Conservation (phyloP, 805 yeast genomes). For the Teunomyces aglyptinius region DNA sequence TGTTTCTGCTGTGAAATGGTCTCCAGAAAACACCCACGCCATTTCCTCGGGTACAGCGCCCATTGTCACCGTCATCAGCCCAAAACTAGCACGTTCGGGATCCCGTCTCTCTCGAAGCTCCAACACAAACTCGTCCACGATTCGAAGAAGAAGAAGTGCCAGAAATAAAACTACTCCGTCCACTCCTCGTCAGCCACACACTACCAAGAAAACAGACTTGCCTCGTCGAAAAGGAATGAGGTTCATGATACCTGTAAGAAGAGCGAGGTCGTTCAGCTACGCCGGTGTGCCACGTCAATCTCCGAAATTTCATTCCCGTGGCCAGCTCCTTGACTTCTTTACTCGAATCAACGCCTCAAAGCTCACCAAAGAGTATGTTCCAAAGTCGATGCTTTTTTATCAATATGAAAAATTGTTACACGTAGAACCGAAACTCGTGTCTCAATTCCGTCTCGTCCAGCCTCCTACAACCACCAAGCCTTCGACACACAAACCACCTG, state of each 20-base stretch:
- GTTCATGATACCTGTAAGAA: conserved; percentile 34
- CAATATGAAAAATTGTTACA: conserved; percentile 16
- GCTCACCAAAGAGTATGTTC: conserved; percentile 28
- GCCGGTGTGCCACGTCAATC: conserved; percentile 12
- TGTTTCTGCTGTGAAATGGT: too few relatives aligned
- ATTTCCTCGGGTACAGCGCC: conserved; percentile 14
- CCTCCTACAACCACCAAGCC: neutral
- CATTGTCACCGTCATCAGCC: conserved; percentile 20
- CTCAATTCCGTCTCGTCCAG: neutral
- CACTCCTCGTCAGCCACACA: neutral
- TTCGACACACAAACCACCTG: too few relatives aligned
- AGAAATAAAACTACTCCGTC: neutral
- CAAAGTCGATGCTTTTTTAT: conserved; percentile 25
- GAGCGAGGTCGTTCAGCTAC: conserved; percentile 35
- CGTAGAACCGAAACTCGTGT: conserved; percentile 12
- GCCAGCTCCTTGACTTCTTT: conserved; percentile 17
- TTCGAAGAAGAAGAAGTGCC: neutral
- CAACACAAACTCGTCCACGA: neutral
- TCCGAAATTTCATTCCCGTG: conserved; percentile 21
- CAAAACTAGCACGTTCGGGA: neutral
- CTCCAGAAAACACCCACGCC: neutral
- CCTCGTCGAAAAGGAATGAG: conserved; percentile 7
- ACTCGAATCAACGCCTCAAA: conserved; percentile 16
- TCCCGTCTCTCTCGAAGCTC: neutral
- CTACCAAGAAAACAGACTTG: neutral